A percentile compares a stretch with the other conserved stretches of the same genome.
These are phyloP conservation scores for Thalassia testudinum DNA, from an alignment of 116 monocot species.

Conservation along the genomic window DNA sequence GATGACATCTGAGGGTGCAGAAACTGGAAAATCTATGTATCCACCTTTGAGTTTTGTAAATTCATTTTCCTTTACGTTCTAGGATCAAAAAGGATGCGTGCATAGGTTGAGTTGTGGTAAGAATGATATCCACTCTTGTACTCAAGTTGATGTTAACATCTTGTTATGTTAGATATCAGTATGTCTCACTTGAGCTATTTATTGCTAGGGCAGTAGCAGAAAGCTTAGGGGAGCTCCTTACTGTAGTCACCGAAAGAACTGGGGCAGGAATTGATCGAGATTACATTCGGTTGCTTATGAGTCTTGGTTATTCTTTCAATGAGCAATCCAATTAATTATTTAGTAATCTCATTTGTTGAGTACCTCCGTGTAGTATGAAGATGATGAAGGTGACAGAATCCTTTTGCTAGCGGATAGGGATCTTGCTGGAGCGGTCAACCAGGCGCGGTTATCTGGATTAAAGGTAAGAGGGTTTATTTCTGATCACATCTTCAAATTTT, in stretches of 20 bases:
- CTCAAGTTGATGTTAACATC: background rate
- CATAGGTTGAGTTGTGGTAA: conserved; percentile 81
- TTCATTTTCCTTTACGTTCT: conserved; percentile 66
- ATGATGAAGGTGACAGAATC: conserved; percentile 89
- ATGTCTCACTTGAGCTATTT: background rate
- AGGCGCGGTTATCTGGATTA: conserved; percentile 56
- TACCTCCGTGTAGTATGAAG: conserved; percentile 63
- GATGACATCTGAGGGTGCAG: conserved; percentile 54
- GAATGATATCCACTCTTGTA: background rate
- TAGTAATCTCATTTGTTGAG: background rate
- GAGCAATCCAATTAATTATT: background rate
- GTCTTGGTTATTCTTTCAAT: background rate
- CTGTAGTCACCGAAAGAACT: conserved; percentile 45
- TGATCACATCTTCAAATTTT: background rate
- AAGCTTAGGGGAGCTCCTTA: conserved; percentile 49
- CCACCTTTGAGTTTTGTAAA: conserved; percentile 60
- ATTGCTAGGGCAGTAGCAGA: conserved; percentile 35
- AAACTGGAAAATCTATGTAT: conserved; percentile 40
- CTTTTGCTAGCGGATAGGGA: conserved; percentile 60
- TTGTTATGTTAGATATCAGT: background rate
- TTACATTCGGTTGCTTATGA: conserved; percentile 53
- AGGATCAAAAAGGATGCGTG: conserved; percentile 53
- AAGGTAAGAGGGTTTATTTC: conserved; percentile 32
- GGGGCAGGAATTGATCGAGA: conserved; percentile 20
- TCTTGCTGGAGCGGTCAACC: conserved; percentile 60